These are phyloP conservation scores for Tardiomyces digboiensis DNA, from an alignment of 1,139 yeast species.

Conservation along the genomic window DNA sequence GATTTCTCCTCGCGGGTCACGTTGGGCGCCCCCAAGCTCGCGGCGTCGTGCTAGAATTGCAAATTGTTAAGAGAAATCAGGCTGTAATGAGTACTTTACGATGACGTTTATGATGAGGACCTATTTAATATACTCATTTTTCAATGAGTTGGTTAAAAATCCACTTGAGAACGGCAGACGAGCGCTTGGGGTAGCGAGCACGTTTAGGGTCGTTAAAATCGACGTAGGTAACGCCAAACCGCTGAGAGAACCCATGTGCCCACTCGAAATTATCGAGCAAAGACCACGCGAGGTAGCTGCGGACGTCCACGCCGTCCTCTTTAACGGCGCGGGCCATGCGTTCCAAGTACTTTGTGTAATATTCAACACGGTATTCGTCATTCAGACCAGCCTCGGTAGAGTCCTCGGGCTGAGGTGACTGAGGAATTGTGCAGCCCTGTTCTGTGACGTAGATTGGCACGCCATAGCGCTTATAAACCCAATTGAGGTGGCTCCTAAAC, in stretches of 20 bases:
- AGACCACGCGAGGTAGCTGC: slow-evolving; percentile 32
- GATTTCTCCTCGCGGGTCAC: background rate
- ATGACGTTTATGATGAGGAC: background rate
- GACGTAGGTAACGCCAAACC: slow-evolving; percentile 31
- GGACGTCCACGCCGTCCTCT: slow-evolving; percentile 24
- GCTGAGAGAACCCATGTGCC: slow-evolving; percentile 24
- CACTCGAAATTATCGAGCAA: slow-evolving; percentile 31
- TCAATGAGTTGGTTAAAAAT: background rate
- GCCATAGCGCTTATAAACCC: slow-evolving; percentile 17
- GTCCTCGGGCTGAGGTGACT: slow-evolving; percentile 26
- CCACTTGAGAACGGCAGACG: background rate
- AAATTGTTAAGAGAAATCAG: no score
- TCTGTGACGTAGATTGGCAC: slow-evolving; percentile 15
- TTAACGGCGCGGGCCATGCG: slow-evolving; percentile 21
- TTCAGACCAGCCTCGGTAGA: slow-evolving; percentile 21
- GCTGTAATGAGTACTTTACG: background rate
- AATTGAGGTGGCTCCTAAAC: slow-evolving; percentile 14
- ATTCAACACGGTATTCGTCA: slow-evolving; percentile 27
- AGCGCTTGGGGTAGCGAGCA: background rate
- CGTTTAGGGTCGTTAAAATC: slow-evolving; percentile 12
- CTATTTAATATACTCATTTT: no score
- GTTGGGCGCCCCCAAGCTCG: background rate
- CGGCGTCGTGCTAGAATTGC: background rate
- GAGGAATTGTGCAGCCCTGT: slow-evolving; percentile 31
- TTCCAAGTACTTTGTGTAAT: slow-evolving; percentile 25